Evolutionary conservation across 2,329 filamentous ascomycete genomes (phyloP), one percentile per base, ranked within the genome.

Genomic region (Ophiosphaerella korrae): DNA sequence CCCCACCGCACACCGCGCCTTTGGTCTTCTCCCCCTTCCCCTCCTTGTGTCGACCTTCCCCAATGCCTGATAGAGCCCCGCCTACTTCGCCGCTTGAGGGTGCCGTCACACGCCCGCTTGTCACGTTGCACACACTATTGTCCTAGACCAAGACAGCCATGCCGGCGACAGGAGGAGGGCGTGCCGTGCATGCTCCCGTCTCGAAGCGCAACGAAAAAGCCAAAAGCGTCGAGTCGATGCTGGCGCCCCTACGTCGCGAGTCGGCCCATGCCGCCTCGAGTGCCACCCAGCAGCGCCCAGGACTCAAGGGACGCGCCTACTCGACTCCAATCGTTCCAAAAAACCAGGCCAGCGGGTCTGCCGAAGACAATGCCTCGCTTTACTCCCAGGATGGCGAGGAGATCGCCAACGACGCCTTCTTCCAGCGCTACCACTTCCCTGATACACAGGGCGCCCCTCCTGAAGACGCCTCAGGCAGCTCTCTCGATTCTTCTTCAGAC

Each of bases 371-470:
- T n/a, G 51, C 47, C 47, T 55, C 53, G 41, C 83, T 83, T 2
- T 85, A 88, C 81, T 86, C 89, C 87, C 63, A 58, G 43, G 72
- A 71, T 37, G 69, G 66, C 59, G 68, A 71, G 24, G 70, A 73
- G 48, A 74, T 75, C 36, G 63, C 67, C 23, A 60, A 62, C 57
- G 74, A 76, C 48, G 66, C 70, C 54, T 75, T 75, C 67, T 75
- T 75, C 66, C 72, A 74, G 64, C 70, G 72, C 46, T 75, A 71
- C 63, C 68, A 64, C 60, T 67, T 74, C 62, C 65, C 71, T 59
- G 65, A 55, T 58, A 62, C 53, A 65, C 47, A 49, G 39, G 39
- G 38, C 13, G 31, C 56, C 63, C 21, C 47, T 39, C 45, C 55
- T 31, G 60, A 65, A 7, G 66, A 69, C 3, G 49, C 51, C 13